phyloP scores from a whole-genome alignment of 23 red algal genomes.

The Gracilaria gracilis region DNA sequence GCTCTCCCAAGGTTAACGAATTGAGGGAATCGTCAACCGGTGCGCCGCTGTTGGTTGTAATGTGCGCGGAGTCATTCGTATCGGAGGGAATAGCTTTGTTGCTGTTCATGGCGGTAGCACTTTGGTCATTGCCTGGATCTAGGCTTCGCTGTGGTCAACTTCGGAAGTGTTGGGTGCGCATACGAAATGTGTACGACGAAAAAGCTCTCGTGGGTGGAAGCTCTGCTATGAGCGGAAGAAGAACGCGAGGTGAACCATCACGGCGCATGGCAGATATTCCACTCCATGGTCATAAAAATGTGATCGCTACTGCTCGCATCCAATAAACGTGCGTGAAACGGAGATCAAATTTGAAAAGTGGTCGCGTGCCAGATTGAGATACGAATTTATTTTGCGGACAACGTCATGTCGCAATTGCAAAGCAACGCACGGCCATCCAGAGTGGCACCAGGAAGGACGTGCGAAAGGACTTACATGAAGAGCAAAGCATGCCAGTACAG shows the following conservation, averaged over 20 bases:
- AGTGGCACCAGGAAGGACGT: no score
- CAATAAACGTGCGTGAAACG: not conserved
- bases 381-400: no score
- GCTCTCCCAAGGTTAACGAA: conserved; percentile 85
- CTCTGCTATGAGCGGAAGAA: not conserved
- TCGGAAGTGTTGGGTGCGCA: not conserved
- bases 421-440: no score
- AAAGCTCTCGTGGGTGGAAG: not conserved
- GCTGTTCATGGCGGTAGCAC: conserved; percentile 4
- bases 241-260: not conserved
- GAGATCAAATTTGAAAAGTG: not conserved
- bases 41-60: conserved; percentile 93
- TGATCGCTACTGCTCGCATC: not conserved
- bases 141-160: not conserved
- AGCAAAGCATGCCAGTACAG: no score
- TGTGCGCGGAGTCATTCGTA: conserved; percentile 42
- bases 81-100: conserved; percentile 47
- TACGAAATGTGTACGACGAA: not conserved
- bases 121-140: not conserved
- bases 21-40: conserved; percentile 88
- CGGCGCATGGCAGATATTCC: conserved; percentile 15
- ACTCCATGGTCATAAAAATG: not conserved
- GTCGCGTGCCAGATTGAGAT: no score
- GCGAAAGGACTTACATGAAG: no score
- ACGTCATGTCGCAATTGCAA: no score